phyloP scores from a whole-genome alignment of 352 stramenopile species.

The Phytophthora palmivora region DNA sequence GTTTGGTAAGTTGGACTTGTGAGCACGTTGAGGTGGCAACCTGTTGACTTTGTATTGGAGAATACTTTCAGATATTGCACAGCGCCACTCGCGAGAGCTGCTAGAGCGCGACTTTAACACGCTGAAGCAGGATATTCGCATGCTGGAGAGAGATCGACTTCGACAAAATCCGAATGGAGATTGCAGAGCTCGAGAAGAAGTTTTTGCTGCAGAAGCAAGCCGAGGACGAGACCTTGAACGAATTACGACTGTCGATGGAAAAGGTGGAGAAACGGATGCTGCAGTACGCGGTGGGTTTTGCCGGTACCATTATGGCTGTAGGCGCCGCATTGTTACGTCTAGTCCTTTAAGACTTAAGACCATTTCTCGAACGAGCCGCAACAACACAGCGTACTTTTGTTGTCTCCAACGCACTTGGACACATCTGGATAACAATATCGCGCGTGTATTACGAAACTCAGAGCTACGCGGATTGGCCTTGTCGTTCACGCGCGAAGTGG shows the following conservation, averaged over 20 bases:
- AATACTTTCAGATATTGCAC: constrained; percentile 76
- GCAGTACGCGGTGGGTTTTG: constrained; percentile 89
- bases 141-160: constrained; percentile 93
- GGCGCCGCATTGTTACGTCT: constrained; percentile 77
- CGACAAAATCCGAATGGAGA: constrained; percentile 90
- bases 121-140: constrained; percentile 90
- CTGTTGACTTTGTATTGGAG: constrained; percentile 5
- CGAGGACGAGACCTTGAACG: constrained; percentile 88
- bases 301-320: constrained; percentile 88
- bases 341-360: constrained; percentile 58
- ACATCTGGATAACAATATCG: too few relatives aligned
- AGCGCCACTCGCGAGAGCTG: constrained; percentile 88
- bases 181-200: constrained; percentile 89
- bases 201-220: constrained; percentile 91
- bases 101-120: constrained; percentile 91
- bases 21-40: neutral
- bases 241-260: constrained; percentile 88
- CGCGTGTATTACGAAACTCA: constrained; percentile 45
- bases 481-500: constrained; percentile 72
- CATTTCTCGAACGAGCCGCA: neutral
- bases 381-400: too few relatives aligned
- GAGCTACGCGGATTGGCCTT: constrained; percentile 49
- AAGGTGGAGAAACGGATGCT: constrained; percentile 91
- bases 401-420: too few relatives aligned
- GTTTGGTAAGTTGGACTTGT: constrained; percentile 63